phyloP scores from a whole-genome alignment of 2,329 filamentous ascomycete species.

The Beauveria sp. region DNA sequence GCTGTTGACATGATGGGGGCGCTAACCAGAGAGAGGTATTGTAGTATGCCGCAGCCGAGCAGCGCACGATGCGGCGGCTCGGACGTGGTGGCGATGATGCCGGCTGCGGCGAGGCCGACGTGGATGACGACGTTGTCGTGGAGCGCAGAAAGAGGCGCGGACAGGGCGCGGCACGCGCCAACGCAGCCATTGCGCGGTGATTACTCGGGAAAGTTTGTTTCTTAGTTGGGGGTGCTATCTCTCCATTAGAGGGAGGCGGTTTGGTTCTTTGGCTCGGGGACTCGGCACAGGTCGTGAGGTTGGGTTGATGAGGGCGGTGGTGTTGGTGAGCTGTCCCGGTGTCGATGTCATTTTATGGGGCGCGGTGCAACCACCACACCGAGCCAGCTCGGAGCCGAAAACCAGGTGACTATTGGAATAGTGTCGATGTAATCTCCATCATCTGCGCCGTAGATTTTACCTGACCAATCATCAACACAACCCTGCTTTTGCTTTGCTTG shows the following conservation, averaged over 20 bases:
- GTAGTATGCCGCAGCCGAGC: neutral
- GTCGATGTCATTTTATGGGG: slow-evolving; percentile 10
- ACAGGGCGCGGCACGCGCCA: slow-evolving; percentile 1
- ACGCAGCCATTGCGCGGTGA: neutral
- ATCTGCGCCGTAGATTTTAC: neutral
- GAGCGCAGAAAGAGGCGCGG: neutral
- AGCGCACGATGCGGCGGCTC: neutral
- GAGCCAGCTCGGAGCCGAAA: neutral
- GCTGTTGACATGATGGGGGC: neutral
- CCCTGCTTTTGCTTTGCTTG: neutral
- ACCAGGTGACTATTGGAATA: neutral
- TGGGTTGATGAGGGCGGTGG: neutral
- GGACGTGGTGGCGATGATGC: neutral
- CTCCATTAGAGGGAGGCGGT: neutral
- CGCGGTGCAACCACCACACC: neutral
- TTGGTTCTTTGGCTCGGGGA: neutral
- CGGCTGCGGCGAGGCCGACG: neutral
- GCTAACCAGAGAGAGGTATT: neutral
- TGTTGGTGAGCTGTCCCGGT: neutral
- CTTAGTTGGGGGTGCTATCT: neutral
- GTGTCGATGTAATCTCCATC: neutral
- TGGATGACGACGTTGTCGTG: neutral
- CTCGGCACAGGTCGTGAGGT: neutral
- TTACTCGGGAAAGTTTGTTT: neutral
- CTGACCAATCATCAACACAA: neutral